phyloP scores from a whole-genome alignment of 176 grass and related monocot genomes.

The Musa troglodytarum region DNA sequence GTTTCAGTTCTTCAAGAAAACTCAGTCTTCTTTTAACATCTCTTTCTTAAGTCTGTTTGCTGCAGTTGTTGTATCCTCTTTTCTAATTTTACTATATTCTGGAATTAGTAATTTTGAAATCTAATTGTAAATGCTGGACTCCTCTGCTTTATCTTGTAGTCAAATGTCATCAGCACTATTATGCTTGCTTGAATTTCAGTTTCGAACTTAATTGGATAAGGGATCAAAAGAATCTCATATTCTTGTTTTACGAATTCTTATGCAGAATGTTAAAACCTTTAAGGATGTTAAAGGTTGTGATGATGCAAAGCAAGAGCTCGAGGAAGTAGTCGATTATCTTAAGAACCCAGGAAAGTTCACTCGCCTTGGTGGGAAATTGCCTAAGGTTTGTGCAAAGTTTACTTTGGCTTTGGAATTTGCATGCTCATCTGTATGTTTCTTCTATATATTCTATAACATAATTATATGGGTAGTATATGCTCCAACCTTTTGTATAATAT shows the following conservation, averaged over 20 bases:
- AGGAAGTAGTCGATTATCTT: slow-evolving; percentile 97
- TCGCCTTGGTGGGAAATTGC: slow-evolving; percentile 89
- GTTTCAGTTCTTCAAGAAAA: too few species aligned
- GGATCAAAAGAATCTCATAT: not conserved
- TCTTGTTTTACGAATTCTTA: slow-evolving; percentile 13
- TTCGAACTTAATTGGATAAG: not conserved
- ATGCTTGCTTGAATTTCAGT: not conserved
- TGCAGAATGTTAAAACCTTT: slow-evolving; percentile 93
- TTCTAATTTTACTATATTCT: too few species aligned
- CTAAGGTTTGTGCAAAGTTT: slow-evolving; percentile 60
- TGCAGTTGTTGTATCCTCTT: too few species aligned
- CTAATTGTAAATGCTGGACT: not conserved
- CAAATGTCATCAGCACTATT: not conserved
- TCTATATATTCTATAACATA: not conserved
- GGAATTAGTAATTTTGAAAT: too few species aligned
- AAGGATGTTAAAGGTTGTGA: slow-evolving; percentile 99
- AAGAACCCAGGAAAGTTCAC: slow-evolving; percentile 96
- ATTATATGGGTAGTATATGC: not conserved
- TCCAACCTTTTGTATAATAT: not conserved
- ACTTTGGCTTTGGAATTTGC: not conserved
- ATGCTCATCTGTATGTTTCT: slow-evolving; percentile 4
- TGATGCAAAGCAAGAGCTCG: slow-evolving; percentile 97
- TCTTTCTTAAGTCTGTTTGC: too few species aligned
- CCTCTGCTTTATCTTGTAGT: not conserved
- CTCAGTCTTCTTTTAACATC: too few species aligned